Evolutionary conservation across 208 protist species (phyloP).

Genomic region (Crithidia fasciculata): DNA sequence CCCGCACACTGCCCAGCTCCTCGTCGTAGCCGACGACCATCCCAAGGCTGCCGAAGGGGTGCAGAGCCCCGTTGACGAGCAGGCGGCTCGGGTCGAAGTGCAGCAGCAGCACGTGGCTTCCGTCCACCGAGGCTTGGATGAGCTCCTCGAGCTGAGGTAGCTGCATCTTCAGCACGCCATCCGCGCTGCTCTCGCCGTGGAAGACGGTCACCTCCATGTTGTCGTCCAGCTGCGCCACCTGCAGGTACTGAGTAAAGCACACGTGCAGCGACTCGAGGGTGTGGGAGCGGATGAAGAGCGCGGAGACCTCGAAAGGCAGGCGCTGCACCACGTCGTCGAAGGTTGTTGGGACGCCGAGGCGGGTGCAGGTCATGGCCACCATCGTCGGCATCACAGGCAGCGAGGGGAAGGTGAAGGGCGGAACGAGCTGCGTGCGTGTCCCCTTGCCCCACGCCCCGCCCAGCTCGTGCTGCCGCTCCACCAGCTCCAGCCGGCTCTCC

Average conservation of each 20-base stretch:
- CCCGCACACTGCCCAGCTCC: slow-evolving; percentile 49
- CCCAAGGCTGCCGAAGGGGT: slow-evolving; percentile 78
- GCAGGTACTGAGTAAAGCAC: slow-evolving; percentile 68
- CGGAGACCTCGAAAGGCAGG: slow-evolving; percentile 77
- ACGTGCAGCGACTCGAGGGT: slow-evolving; percentile 82
- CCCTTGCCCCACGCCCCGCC: slow-evolving; percentile 16
- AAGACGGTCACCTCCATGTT: slow-evolving; percentile 52
- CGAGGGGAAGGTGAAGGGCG: slow-evolving; percentile 62
- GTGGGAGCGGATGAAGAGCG: slow-evolving; percentile 77
- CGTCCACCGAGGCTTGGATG: slow-evolving; percentile 41
- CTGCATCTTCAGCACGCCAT: slow-evolving; percentile 37
- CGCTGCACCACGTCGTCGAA: slow-evolving; percentile 82
- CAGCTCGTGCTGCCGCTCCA: slow-evolving; percentile 58
- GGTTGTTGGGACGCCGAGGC: slow-evolving; percentile 60
- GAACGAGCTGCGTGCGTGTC: slow-evolving; percentile 21
- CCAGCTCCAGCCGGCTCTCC: slow-evolving; percentile 64
- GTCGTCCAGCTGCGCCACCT: slow-evolving; percentile 36
- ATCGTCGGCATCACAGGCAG: slow-evolving; percentile 82
- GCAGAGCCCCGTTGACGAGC: slow-evolving; percentile 65
- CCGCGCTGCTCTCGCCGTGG: slow-evolving; percentile 58
- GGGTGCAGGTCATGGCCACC: slow-evolving; percentile 74
- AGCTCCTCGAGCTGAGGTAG: slow-evolving; percentile 59
- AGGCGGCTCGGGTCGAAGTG: slow-evolving; percentile 61
- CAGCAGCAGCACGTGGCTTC: slow-evolving; percentile 53
- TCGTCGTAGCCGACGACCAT: slow-evolving; percentile 72